Evolutionary conservation across 2,329 filamentous ascomycete genomes (phyloP).

Genomic region (Aspergillus floridensis): DNA sequence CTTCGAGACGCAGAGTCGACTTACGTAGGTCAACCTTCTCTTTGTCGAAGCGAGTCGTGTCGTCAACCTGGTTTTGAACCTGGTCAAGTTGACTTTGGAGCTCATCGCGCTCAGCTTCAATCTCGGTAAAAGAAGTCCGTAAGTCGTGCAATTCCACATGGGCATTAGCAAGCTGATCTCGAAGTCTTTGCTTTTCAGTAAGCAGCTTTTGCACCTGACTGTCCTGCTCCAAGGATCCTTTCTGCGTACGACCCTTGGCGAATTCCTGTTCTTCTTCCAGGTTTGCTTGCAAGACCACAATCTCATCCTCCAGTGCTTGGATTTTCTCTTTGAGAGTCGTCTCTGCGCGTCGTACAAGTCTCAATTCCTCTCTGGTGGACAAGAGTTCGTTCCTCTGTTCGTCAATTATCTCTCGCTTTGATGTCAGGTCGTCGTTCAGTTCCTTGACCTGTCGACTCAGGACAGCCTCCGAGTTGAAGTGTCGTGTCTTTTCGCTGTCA

Average conservation of each 20-base stretch:
- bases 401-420: conserved; percentile 64
- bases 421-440: conserved; percentile 67
- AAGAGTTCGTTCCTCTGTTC: conserved; percentile 66
- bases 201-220: conserved; percentile 56
- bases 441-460: conserved; percentile 72
- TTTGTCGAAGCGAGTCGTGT: conserved; percentile 62
- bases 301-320: conserved; percentile 69
- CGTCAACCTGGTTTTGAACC: conserved; percentile 54
- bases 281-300: conserved; percentile 68
- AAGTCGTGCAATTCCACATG: conserved; percentile 61
- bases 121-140: conserved; percentile 55
- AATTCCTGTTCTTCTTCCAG: conserved; percentile 65
- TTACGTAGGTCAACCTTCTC: conserved; percentile 68
- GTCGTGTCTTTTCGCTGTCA: conserved; percentile 68
- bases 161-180: conserved; percentile 60
- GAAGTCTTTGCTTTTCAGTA: conserved; percentile 62
- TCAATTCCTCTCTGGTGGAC: conserved; percentile 65
- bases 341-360: conserved; percentile 64
- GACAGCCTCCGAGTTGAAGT: conserved; percentile 67
- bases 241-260: conserved; percentile 56
- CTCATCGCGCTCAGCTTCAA: conserved; percentile 65
- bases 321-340: conserved; percentile 63
- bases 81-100: conserved; percentile 60
- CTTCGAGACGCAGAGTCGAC: conserved; percentile 65
- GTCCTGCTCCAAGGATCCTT: conserved; percentile 59